Evolutionary conservation across 495 filamentous ascomycete species (phyloP), one percentile per base, ranked within the genome.

Genomic region (Penicillium mononematosum): DNA sequence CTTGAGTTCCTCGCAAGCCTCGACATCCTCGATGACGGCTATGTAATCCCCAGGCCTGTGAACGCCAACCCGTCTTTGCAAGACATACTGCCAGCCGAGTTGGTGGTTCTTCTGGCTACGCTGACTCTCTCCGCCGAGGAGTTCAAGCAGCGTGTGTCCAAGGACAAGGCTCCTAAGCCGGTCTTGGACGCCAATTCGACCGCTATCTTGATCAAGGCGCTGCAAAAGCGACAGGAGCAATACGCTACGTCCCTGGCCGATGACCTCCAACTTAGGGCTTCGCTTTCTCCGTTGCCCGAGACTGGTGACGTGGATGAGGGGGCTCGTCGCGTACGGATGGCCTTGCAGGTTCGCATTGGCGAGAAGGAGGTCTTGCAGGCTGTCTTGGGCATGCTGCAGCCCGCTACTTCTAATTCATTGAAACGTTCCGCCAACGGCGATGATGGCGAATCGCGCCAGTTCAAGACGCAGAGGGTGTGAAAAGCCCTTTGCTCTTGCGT

Each of bases 351-450:
- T 36, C 83, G 92, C 45, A 70, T 85, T 36, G 92, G 92, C 9
- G 92, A 96, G 71, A 96, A 95, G 66, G 74, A 80, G 53, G 75
- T 96, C n/a, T 85, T 68, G 67, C 78, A 74, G 74, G 75, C 65
- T 79, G 75, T 74, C 16, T 58, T 59, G 27, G 68, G 69, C 36
- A 67, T 73, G 60, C 67, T 83, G 22, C 59, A 68, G 24, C 57
- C 58, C 41, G 58, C 57, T 24, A 31, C 63, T 4, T 46, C 57
- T 17, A 62, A 53, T 16, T 70, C 72, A 17, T 54, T 64, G 22
- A 70, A 70, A 29, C 60, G 70, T 7, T 61, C 58, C 20, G 66
- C 72, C 34, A 64, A 66, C 47, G 64, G 61, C 39, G 66, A 67
- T 38, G 46, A 61, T 20, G 67, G 70, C 25, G 67, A 66, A 16